Evolutionary conservation across 2,329 filamentous ascomycete genomes (phyloP).

Genomic region (Nemania serpens): DNA sequence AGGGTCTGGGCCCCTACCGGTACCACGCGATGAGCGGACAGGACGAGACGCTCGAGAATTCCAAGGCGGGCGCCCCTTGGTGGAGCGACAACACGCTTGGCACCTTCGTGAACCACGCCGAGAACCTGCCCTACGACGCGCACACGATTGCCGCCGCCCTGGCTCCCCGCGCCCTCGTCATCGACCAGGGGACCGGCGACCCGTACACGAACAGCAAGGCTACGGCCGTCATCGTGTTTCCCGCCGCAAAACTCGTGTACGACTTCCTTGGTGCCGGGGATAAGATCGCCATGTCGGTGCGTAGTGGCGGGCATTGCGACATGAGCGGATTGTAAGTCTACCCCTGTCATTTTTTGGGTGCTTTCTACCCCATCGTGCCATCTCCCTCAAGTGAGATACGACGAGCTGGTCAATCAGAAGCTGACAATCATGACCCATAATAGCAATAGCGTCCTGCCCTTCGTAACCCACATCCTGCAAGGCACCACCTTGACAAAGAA

Average conservation of each 20-base stretch:
- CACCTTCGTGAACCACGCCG: constrained; percentile 60
- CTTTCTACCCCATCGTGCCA: not conserved
- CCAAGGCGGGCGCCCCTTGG: constrained; percentile 57
- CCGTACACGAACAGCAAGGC: constrained; percentile 55
- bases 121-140: constrained; percentile 60
- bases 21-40: constrained; percentile 52
- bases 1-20: constrained; percentile 59
- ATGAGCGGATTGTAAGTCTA: constrained; percentile 51
- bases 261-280: constrained; percentile 57
- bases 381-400: not conserved
- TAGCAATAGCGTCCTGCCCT: constrained; percentile 52
- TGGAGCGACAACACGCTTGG: constrained; percentile 59
- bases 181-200: constrained; percentile 59
- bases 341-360: not conserved
- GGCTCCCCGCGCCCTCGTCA: constrained; percentile 59
- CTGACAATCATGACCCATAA: constrained; percentile 15
- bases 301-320: constrained; percentile 54
- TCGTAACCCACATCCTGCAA: constrained; percentile 53
- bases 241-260: constrained; percentile 57
- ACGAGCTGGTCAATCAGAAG: not conserved
- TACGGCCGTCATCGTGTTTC: constrained; percentile 55
- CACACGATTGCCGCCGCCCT: constrained; percentile 63
- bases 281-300: constrained; percentile 53
- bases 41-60: constrained; percentile 54
- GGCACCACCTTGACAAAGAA: constrained; percentile 52